phyloP scores from a whole-genome alignment of 2,329 filamentous ascomycete genomes.

The Nothopassalora personata region DNA sequence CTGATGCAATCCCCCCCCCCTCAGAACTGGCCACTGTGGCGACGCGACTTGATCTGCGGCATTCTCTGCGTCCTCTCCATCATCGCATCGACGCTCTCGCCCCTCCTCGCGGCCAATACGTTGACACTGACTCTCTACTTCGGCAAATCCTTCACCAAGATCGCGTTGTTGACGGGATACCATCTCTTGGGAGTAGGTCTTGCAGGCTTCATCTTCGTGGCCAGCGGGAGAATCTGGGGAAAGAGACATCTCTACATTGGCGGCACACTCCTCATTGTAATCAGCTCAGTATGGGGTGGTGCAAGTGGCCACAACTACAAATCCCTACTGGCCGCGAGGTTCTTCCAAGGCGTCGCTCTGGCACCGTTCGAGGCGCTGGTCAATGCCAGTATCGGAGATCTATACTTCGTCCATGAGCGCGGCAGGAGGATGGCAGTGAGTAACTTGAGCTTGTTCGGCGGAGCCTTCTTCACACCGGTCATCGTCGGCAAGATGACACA shows the following conservation, averaged over 20 bases:
- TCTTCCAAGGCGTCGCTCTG: constrained; percentile 79
- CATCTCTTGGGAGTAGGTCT: constrained; percentile 78
- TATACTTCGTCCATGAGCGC: constrained; percentile 80
- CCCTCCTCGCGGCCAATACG: constrained; percentile 84
- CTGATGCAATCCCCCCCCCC: neutral
- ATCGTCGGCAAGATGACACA: constrained; percentile 80
- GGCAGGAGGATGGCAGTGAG: constrained; percentile 82
- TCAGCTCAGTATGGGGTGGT: constrained; percentile 73
- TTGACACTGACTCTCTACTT: constrained; percentile 69
- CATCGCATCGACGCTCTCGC: constrained; percentile 76
- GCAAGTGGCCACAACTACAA: constrained; percentile 61
- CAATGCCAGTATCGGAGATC: constrained; percentile 80
- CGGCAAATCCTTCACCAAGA: constrained; percentile 58
- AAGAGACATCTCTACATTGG: constrained; percentile 84
- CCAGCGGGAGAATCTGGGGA: constrained; percentile 83
- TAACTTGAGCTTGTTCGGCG: constrained; percentile 65
- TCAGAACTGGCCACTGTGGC: constrained; percentile 83
- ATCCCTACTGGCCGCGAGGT: constrained; percentile 69
- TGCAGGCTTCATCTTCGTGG: constrained; percentile 78
- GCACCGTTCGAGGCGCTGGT: constrained; percentile 88
- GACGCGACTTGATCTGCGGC: constrained; percentile 72
- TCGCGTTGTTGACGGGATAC: constrained; percentile 80
- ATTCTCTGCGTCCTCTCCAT: constrained; percentile 75
- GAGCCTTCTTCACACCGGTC: constrained; percentile 76
- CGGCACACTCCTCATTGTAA: constrained; percentile 67